phyloP scores from a whole-genome alignment of 75 land plant species.

The Pseudotsuga menziesii region DNA sequence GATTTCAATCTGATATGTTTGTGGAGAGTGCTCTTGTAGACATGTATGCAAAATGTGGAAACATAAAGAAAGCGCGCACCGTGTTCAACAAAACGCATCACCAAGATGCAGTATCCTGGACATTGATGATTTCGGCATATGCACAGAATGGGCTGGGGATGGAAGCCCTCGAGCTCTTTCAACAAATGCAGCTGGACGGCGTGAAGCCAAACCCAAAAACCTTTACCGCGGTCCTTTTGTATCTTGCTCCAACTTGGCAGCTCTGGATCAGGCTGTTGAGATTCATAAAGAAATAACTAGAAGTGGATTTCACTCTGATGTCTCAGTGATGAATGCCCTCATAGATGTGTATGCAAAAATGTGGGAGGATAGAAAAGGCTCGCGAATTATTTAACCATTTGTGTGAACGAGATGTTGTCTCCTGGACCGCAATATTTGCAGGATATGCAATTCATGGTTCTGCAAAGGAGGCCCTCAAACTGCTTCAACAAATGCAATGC shows the following conservation, averaged over 20 bases:
- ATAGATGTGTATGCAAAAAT: slow-evolving; percentile 22
- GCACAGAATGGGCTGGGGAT: slow-evolving; percentile 12
- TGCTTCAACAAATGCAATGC: slow-evolving; percentile 12
- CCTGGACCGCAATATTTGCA: slow-evolving; percentile 23
- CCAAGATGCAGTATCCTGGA: slow-evolving; percentile 16
- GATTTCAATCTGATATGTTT: slow-evolving; percentile 13
- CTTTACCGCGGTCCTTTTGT: slow-evolving; percentile 9
- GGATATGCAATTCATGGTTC: slow-evolving; percentile 16
- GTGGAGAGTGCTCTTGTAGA: slow-evolving; percentile 18
- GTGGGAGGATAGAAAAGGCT: slow-evolving; percentile 16
- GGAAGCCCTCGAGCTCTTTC: slow-evolving; percentile 12
- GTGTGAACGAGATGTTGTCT: slow-evolving; percentile 4
- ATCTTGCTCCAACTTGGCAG: slow-evolving; percentile 15
- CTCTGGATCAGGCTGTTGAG: slow-evolving; percentile 12
- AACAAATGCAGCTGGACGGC: slow-evolving; percentile 10
- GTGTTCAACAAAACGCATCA: slow-evolving; percentile 8
- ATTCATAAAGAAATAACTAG: slow-evolving; percentile 10
- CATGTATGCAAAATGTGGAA: slow-evolving; percentile 24
- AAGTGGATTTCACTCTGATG: slow-evolving; percentile 5
- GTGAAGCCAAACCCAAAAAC: slow-evolving; percentile 13
- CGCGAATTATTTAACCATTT: slow-evolving; percentile 8
- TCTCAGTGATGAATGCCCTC: slow-evolving; percentile 9
- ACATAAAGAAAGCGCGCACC: slow-evolving; percentile 9
- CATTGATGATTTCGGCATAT: slow-evolving; percentile 10
- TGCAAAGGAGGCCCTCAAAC: slow-evolving; percentile 5